phyloP scores from a whole-genome alignment of 768 basidiomycete species.

The Kwoniella bestiolae region DNA sequence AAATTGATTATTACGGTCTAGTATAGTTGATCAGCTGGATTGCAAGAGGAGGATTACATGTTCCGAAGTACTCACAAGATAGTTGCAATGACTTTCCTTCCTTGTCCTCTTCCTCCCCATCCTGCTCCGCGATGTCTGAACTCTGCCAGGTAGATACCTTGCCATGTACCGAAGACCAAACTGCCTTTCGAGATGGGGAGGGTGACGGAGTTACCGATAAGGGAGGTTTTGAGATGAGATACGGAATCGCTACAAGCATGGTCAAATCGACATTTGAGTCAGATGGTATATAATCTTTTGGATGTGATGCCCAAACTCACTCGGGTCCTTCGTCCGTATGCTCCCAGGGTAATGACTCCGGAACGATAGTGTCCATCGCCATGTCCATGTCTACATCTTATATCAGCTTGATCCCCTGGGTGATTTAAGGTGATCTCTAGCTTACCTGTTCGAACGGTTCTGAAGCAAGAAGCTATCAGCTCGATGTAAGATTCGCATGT shows the following conservation, averaged over 20 bases:
- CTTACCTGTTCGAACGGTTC: slow-evolving; percentile 19
- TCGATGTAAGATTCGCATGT: too few species aligned
- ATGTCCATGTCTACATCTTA: slow-evolving; percentile 82
- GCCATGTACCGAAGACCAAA: slow-evolving; percentile 89
- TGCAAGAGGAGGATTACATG: too few species aligned
- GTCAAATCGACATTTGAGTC: not conserved
- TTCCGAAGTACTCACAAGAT: slow-evolving; percentile 38
- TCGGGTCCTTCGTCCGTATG: slow-evolving; percentile 93
- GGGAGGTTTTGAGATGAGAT: slow-evolving; percentile 86
- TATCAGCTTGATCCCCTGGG: not conserved
- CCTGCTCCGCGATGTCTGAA: slow-evolving; percentile 44
- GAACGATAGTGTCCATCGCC: slow-evolving; percentile 83
- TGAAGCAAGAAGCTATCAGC: too few species aligned
- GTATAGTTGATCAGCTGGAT: too few species aligned
- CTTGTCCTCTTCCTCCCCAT: slow-evolving; percentile 45
- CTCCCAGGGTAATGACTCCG: slow-evolving; percentile 76
- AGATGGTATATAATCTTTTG: not conserved
- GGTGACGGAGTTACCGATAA: slow-evolving; percentile 80
- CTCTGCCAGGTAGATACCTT: slow-evolving; percentile 89
- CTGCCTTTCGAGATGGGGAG: slow-evolving; percentile 78
- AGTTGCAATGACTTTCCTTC: slow-evolving; percentile 50
- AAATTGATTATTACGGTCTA: not conserved
- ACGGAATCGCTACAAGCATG: slow-evolving; percentile 70
- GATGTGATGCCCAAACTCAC: slow-evolving; percentile 61
- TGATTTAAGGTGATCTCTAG: not conserved